Conservation (phyloP, 768 basidiomycete genomes). For the Neoboletus brunneissimus region DNA sequence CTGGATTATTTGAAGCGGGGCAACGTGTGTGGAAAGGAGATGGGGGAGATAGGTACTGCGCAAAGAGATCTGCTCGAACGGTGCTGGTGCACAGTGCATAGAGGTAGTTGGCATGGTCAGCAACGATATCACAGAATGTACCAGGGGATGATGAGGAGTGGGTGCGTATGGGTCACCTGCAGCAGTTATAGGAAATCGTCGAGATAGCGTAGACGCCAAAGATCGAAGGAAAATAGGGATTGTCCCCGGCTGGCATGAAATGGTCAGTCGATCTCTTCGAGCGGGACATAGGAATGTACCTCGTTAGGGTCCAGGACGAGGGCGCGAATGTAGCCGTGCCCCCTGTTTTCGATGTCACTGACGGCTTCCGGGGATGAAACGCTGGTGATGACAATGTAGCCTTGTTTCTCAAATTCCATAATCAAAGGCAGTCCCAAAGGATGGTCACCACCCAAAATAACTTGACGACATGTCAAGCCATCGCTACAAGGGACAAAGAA, state of each 20-base stretch:
- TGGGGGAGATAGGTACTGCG: constrained; percentile 64
- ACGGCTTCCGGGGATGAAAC: constrained; percentile 69
- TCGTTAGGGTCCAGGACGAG: constrained; percentile 78
- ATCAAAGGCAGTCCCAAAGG: constrained; percentile 71
- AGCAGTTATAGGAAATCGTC: constrained; percentile 75
- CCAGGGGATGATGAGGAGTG: constrained; percentile 61
- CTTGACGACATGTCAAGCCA: constrained; percentile 35
- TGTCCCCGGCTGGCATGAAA: constrained; percentile 55
- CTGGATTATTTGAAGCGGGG: constrained; percentile 75
- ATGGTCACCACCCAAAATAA: constrained; percentile 79
- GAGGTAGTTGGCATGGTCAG: constrained; percentile 53
- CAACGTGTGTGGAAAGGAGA: constrained; percentile 70
- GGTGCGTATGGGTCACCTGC: constrained; percentile 80
- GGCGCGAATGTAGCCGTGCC: constrained; percentile 76
- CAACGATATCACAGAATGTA: constrained; percentile 77
- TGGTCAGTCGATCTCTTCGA: constrained; percentile 1
- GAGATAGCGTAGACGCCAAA: constrained; percentile 72
- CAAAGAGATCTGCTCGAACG: constrained; percentile 69
- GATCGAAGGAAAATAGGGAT: constrained; percentile 79
- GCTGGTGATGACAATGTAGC: constrained; percentile 81
- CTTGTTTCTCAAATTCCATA: constrained; percentile 68
- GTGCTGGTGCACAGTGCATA: constrained; percentile 43
- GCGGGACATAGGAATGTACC: constrained; percentile 39
- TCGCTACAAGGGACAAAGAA: not conserved
- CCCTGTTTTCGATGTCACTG: constrained; percentile 56